Evolutionary conservation across 2,329 filamentous ascomycete genomes (phyloP).

Genomic region (Colletotrichum orchidophilum): DNA sequence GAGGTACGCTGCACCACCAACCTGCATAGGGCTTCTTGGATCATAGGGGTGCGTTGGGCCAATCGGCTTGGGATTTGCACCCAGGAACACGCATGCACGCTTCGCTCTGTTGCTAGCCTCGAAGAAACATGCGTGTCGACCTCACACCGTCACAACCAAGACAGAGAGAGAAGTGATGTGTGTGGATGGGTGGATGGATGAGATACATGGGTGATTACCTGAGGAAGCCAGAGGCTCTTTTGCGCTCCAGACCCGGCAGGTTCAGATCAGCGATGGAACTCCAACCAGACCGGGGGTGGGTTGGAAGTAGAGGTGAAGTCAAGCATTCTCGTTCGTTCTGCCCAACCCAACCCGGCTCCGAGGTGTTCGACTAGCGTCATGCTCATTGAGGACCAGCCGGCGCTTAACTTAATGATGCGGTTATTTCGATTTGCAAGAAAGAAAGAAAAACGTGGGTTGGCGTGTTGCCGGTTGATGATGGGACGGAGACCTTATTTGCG

Average conservation of each 20-base stretch:
- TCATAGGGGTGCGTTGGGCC: conserved; percentile 1
- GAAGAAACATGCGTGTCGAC: conserved; percentile 26
- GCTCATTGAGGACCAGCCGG: conserved; percentile 5
- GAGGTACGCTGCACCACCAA: background rate
- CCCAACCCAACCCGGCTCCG: background rate
- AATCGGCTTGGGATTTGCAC: conserved; percentile 21
- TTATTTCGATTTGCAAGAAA: conserved; percentile 12
- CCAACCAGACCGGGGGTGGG: background rate
- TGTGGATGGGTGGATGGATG: background rate
- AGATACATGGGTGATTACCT: background rate
- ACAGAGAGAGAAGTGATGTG: background rate
- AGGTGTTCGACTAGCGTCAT: conserved; percentile 14
- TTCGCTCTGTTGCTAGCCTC: conserved; percentile 2
- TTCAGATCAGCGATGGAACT: too few species aligned
- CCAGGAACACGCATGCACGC: conserved; percentile 17
- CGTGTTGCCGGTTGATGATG: conserved; percentile 9
- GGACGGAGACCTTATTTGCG: background rate
- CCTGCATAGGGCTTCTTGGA: background rate
- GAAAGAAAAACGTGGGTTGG: conserved; percentile 18
- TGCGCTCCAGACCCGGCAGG: background rate
- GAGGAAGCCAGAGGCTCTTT: background rate
- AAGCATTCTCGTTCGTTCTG: background rate
- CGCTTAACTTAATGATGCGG: conserved; percentile 26
- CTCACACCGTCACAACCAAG: conserved; percentile 22
- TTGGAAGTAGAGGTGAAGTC: background rate